Evolutionary conservation across 148 eudicot species (phyloP), one percentile per base, ranked within the genome.

Genomic region (Chenopodium formosanum): DNA sequence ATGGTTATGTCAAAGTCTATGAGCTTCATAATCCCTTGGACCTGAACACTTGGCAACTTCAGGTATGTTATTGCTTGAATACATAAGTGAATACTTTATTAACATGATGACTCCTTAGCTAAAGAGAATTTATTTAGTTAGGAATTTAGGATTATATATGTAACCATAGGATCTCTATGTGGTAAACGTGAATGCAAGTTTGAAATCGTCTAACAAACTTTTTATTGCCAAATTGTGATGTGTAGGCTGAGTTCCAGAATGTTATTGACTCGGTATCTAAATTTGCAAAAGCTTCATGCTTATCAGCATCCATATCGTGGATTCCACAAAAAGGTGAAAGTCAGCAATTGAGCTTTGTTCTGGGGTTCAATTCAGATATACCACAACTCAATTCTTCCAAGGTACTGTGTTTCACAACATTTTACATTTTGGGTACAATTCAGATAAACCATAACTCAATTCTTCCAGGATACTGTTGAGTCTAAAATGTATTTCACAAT

Each of bases 171-270:
- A 44, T 16, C 16, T 58, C 12, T 25, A 44, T 53, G 8, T 84
- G 62, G 27, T 70, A 47, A 27, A 27, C 37, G 29, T 47, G 2
- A 37, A 20, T 44, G n/a, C 75, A 44, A n/a, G 19, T 16, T n/a
- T n/a, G 7, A 50, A 70, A 9, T 64, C 27, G 60, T 2, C 20
- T 85, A 65, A 85, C 67, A 25, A 58, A 48, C 10, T 75, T 71
- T 37, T 22, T 81, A 31, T 66, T 74, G 70, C 60, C 32, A 74
- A 79, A 29, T 80, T 53, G 74, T 56, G 2, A 3, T 17, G 19
- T 56, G 10, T 85, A 96, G 99, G 99, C 99, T 37, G 98, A 96
- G 70, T 92, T 96, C 82, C 98, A 89, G 88, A 96, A 96, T 88
- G 92, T 89, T 73, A 90, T 92, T 72, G 95, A 90, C 82, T 81